These are phyloP conservation scores for Phytophthora tubulina DNA, from an alignment of 352 stramenopile genomes.

Conservation along the genomic window DNA sequence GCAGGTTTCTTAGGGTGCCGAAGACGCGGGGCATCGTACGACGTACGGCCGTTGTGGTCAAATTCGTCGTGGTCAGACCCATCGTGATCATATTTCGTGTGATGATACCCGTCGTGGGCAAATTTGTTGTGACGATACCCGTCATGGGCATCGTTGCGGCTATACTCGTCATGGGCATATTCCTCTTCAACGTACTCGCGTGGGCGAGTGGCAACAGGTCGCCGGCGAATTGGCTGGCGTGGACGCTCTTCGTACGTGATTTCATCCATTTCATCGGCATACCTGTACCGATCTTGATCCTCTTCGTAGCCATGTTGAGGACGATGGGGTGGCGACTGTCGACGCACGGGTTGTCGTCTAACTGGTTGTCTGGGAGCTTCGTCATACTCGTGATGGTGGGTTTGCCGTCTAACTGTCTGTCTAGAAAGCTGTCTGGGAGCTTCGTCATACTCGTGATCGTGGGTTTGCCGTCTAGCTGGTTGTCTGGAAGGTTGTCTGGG, in stretches of 20 bases:
- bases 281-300: conserved; percentile 24
- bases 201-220: conserved; percentile 12
- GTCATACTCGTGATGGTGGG: conserved; percentile 23
- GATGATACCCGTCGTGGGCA: conserved; percentile 15
- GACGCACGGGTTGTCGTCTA: conserved; percentile 28
- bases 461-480: conserved; percentile 4
- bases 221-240: conserved; percentile 19
- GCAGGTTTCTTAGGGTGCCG: conserved; percentile 17
- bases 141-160: conserved; percentile 3
- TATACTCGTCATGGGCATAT: conserved; percentile 18
- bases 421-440: conserved; percentile 1
- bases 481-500: neutral
- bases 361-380: conserved; percentile 10
- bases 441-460: conserved; percentile 16
- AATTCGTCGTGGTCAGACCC: conserved; percentile 10
- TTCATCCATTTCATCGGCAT: conserved; percentile 24
- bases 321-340: conserved; percentile 6
- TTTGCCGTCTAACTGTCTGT: conserved; percentile 4
- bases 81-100: conserved; percentile 6
- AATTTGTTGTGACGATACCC: conserved; percentile 8
- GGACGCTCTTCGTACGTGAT: conserved; percentile 14
- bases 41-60: conserved; percentile 12
- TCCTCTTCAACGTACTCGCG: conserved; percentile 35
- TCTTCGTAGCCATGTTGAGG: conserved; percentile 28
- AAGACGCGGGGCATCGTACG: conserved; percentile 17